These are phyloP conservation scores for Hypoxylon sp. DNA, from an alignment of 2,329 filamentous ascomycete species.

Conservation along the genomic window DNA sequence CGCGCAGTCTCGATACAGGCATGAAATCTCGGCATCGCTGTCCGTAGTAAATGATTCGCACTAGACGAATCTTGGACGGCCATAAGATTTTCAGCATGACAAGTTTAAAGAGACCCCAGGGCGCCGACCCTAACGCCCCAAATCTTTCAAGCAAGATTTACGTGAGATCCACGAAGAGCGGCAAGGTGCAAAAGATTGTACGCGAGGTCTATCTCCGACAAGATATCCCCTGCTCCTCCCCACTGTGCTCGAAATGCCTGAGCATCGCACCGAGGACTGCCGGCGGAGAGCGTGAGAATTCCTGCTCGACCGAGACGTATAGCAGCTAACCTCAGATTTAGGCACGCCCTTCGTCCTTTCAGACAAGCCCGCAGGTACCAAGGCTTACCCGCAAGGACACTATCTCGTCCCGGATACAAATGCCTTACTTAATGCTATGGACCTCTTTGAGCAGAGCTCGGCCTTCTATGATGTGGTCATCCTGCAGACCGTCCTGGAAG, in stretches of 20 bases:
- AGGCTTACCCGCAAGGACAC: conserved; percentile 82
- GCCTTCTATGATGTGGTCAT: conserved; percentile 98
- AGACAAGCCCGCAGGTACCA: conserved; percentile 84
- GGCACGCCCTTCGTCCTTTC: conserved; percentile 87
- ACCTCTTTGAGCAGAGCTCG: conserved; percentile 89
- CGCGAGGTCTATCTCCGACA: conserved; percentile 94
- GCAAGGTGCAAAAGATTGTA: conserved; percentile 99
- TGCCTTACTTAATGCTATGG: conserved; percentile 93
- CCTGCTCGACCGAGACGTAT: background rate
- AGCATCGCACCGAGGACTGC: conserved; percentile 80
- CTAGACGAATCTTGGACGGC: conserved; percentile 2
- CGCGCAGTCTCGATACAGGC: conserved; percentile 2
- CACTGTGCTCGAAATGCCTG: conserved; percentile 80
- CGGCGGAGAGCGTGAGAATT: conserved; percentile 71
- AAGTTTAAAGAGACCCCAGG: conserved; percentile 67
- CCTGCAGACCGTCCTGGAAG: conserved; percentile 93
- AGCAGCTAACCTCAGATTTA: conserved; percentile 48
- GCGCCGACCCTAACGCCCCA: conserved; percentile 62
- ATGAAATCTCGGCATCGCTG: conserved; percentile 16
- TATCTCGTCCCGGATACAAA: conserved; percentile 97
- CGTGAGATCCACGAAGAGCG: conserved; percentile 90
- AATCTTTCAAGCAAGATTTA: conserved; percentile 96
- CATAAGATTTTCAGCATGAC: conserved; percentile 59
- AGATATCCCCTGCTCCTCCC: conserved; percentile 97
- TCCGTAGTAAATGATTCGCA: background rate